Percentiles rank a stretch among this genome's conserved stretches.
These are phyloP conservation scores for Silene latifolia DNA, from an alignment of 148 eudicot genomes.

Conservation along the genomic window DNA sequence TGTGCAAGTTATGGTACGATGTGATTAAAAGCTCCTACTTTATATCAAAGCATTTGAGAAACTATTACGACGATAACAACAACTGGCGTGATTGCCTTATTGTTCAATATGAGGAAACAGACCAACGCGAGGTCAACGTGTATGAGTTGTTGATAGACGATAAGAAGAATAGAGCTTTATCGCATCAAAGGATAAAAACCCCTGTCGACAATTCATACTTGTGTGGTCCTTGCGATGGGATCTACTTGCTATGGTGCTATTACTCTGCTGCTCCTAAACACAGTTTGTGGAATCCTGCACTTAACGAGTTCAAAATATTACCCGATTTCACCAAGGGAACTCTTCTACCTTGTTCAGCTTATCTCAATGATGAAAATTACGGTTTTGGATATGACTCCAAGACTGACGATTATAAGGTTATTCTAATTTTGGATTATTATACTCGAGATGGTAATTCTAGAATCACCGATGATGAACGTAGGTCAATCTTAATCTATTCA, in stretches of 20 bases:
- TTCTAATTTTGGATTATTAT: neutral
- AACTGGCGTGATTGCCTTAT: conserved; percentile 4
- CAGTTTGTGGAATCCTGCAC: conserved; percentile 17
- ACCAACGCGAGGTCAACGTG: no score
- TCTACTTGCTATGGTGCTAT: conserved; percentile 3
- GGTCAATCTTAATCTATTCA: conserved; percentile 14
- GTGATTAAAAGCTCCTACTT: conserved; percentile 9
- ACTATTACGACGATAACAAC: neutral
- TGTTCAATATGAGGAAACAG: conserved; percentile 7
- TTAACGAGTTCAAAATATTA: neutral
- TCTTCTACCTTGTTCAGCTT: neutral
- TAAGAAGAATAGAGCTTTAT: neutral
- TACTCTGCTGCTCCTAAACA: neutral
- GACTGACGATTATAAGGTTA: conserved; percentile 12
- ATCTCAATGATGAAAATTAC: neutral
- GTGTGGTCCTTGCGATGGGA: conserved; percentile 18
- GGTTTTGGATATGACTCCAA: conserved; percentile 17
- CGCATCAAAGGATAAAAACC: neutral
- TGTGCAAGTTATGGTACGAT: conserved; percentile 21
- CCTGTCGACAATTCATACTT: neutral
- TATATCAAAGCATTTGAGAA: conserved; percentile 16
- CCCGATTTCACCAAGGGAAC: neutral
- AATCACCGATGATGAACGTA: neutral
- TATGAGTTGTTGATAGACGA: conserved; percentile 11
- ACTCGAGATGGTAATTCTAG: neutral